Conservation (phyloP, 176 grass and related monocot species). For the Ananas comosus region DNA sequence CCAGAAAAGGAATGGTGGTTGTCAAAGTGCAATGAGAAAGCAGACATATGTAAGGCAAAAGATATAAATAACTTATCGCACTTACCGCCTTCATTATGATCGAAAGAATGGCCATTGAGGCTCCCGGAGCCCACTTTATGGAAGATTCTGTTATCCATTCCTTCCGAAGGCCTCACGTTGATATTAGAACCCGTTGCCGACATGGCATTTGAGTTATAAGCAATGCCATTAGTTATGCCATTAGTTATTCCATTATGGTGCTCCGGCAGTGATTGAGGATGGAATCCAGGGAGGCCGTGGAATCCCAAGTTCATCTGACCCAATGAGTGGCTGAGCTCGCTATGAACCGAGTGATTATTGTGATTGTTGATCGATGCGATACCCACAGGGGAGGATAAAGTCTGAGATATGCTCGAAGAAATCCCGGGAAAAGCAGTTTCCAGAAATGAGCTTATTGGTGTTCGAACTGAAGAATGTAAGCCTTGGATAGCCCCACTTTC, state of each 20-base stretch:
- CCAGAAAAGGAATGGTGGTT: neutral
- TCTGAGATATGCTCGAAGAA: slow-evolving; percentile 58
- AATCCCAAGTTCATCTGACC: slow-evolving; percentile 55
- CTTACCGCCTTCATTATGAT: slow-evolving; percentile 49
- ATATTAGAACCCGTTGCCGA: slow-evolving; percentile 35
- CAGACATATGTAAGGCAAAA: neutral
- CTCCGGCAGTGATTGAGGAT: slow-evolving; percentile 73
- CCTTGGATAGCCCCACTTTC: slow-evolving; percentile 57
- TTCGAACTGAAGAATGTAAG: slow-evolving; percentile 38
- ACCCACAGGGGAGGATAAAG: slow-evolving; percentile 59
- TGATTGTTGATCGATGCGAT: slow-evolving; percentile 35
- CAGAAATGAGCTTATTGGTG: slow-evolving; percentile 48
- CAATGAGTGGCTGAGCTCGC: slow-evolving; percentile 54
- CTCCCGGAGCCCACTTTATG: slow-evolving; percentile 57
- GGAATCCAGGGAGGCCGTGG: slow-evolving; percentile 46
- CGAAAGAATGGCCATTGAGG: slow-evolving; percentile 63
- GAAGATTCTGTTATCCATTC: slow-evolving; percentile 37
- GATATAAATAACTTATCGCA: neutral
- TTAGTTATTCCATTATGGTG: slow-evolving; percentile 54
- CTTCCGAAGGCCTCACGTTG: slow-evolving; percentile 41
- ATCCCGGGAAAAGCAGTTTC: slow-evolving; percentile 49
- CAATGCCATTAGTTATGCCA: slow-evolving; percentile 39
- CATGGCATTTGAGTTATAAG: slow-evolving; percentile 45
- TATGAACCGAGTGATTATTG: slow-evolving; percentile 25
- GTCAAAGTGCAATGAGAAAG: neutral